Evolutionary conservation across 495 filamentous ascomycete genomes (phyloP).

Genomic region (Bacidia rubella): DNA sequence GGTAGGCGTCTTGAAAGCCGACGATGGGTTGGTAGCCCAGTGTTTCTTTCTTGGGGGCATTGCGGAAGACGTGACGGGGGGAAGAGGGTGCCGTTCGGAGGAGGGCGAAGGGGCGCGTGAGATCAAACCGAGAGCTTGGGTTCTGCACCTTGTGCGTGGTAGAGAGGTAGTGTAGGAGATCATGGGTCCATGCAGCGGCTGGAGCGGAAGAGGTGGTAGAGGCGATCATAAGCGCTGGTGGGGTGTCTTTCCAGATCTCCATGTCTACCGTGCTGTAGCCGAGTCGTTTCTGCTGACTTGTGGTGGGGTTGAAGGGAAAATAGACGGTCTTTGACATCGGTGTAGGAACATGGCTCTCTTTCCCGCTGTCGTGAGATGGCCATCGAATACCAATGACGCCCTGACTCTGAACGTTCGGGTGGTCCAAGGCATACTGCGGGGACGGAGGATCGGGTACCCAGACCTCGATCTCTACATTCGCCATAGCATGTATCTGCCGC

Average conservation of each 20-base stretch:
- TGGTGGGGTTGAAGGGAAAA: slow-evolving; percentile 53
- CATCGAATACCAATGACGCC: slow-evolving; percentile 45
- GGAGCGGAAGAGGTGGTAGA: slow-evolving; percentile 5
- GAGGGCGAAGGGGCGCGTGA: slow-evolving; percentile 50
- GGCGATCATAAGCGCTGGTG: slow-evolving; percentile 45
- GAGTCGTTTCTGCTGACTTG: slow-evolving; percentile 34
- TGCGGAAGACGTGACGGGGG: slow-evolving; percentile 56
- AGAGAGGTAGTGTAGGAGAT: slow-evolving; percentile 20
- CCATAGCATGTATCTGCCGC: slow-evolving; percentile 55
- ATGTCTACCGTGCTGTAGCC: slow-evolving; percentile 50
- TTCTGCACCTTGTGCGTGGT: neutral
- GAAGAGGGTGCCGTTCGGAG: slow-evolving; percentile 55
- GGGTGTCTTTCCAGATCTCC: slow-evolving; percentile 67
- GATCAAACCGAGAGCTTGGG: slow-evolving; percentile 41
- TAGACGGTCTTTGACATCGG: slow-evolving; percentile 27
- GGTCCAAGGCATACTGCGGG: slow-evolving; percentile 27
- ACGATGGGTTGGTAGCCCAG: slow-evolving; percentile 64
- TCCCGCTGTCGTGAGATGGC: too few species aligned
- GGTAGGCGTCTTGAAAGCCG: slow-evolving; percentile 82
- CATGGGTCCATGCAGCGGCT: neutral
- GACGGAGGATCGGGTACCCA: slow-evolving; percentile 60
- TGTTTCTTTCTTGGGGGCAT: slow-evolving; percentile 53
- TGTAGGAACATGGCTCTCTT: too few species aligned
- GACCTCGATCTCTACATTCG: slow-evolving; percentile 61
- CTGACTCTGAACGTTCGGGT: slow-evolving; percentile 37